A percentile compares a stretch with the other conserved stretches of the same genome.
phyloP scores from a whole-genome alignment of 2,329 filamentous ascomycete genomes.

The Lasiodiplodia hormozganensis region DNA sequence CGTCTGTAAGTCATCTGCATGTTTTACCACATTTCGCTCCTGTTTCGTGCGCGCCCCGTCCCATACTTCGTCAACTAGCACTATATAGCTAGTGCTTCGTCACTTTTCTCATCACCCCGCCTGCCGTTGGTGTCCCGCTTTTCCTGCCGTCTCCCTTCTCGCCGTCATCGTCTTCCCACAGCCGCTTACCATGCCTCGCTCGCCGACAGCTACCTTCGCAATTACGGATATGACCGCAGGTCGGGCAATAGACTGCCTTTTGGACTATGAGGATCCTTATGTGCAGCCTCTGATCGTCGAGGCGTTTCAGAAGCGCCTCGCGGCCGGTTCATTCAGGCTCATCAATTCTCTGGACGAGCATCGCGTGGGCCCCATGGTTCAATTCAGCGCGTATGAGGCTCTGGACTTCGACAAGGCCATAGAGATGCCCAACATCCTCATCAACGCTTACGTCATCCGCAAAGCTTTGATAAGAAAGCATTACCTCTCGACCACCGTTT shows the following conservation, averaged over 20 bases:
- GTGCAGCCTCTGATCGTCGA: slow-evolving; percentile 83
- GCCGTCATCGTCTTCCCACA: neutral
- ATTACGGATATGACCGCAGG: slow-evolving; percentile 17
- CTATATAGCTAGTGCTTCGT: slow-evolving; percentile 8
- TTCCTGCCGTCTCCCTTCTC: neutral
- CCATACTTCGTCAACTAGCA: neutral
- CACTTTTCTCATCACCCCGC: neutral
- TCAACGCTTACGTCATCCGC: slow-evolving; percentile 93
- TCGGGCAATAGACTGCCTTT: slow-evolving; percentile 66
- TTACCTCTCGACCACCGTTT: slow-evolving; percentile 83
- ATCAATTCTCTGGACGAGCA: slow-evolving; percentile 60
- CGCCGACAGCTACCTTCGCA: slow-evolving; percentile 9
- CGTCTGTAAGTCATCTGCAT: slow-evolving; percentile 11
- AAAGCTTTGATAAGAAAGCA: slow-evolving; percentile 98
- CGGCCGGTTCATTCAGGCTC: slow-evolving; percentile 61
- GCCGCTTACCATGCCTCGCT: slow-evolving; percentile 6
- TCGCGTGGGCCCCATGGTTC: slow-evolving; percentile 64
- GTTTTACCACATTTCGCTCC: slow-evolving; percentile 3
- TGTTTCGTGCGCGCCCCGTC: slow-evolving; percentile 4
- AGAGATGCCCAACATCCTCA: slow-evolving; percentile 66
- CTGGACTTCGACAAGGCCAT: slow-evolving; percentile 83
- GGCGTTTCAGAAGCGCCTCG: slow-evolving; percentile 71
- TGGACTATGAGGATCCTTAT: slow-evolving; percentile 87
- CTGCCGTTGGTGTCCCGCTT: neutral
- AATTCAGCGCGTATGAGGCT: slow-evolving; percentile 85